Percentiles rank a stretch among this genome's conserved stretches.
These are phyloP conservation scores for Tubosaeta sp. DNA, from an alignment of 768 basidiomycete genomes.

Conservation along the genomic window DNA sequence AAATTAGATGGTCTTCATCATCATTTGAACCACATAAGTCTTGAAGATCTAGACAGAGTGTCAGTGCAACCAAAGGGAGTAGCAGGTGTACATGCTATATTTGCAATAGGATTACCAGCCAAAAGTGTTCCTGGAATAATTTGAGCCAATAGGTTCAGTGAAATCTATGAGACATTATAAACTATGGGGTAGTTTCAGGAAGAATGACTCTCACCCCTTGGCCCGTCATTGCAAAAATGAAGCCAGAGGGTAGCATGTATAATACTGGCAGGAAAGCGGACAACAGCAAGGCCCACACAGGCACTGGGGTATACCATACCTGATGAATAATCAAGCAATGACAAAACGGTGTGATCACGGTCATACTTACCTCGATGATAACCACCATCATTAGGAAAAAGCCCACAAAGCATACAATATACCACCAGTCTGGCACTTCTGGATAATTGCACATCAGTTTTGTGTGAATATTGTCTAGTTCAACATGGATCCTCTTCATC, in stretches of 20 bases:
- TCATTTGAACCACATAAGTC: constrained; percentile 75
- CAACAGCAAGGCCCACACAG: constrained; percentile 81
- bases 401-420: constrained; percentile 53
- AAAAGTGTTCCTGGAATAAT: constrained; percentile 86
- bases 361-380: constrained; percentile 58
- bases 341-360: background rate
- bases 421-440: constrained; percentile 94
- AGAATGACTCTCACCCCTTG: constrained; percentile 51
- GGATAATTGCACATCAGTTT: constrained; percentile 94
- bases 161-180: constrained; percentile 45
- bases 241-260: constrained; percentile 87
- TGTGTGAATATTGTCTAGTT: constrained; percentile 91
- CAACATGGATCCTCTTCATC: constrained; percentile 65
- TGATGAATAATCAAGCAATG: constrained; percentile 23
- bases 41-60: constrained; percentile 60
- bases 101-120: constrained; percentile 82
- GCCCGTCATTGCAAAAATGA: constrained; percentile 91
- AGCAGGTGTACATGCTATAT: constrained; percentile 53
- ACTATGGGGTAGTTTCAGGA: background rate
- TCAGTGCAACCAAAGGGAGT: background rate
- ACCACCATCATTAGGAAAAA: constrained; percentile 73
- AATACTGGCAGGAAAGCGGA: constrained; percentile 65
- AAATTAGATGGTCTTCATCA: constrained; percentile 71
- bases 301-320: constrained; percentile 84
- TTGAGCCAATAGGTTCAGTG: constrained; percentile 84